phyloP scores from a whole-genome alignment of 1,284 basidiomycete genomes.

The Taiwanofungus camphoratus region DNA sequence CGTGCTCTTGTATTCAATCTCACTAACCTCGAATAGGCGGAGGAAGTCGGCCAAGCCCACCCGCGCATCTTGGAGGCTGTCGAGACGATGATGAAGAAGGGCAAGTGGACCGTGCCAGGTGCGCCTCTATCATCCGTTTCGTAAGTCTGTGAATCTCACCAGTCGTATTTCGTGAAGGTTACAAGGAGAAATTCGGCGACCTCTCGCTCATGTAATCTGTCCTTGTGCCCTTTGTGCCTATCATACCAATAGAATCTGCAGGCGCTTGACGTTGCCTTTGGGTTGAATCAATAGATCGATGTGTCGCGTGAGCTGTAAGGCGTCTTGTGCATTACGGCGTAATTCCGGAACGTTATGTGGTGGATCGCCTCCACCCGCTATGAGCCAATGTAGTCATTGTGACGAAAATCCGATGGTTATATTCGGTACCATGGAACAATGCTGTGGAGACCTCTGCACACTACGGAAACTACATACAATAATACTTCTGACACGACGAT shows the following conservation, averaged over 20 bases:
- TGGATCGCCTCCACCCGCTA: too few species aligned
- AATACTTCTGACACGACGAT: not conserved
- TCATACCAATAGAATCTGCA: constrained; percentile 18
- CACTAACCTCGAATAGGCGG: constrained; percentile 43
- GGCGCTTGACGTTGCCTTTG: constrained; percentile 16
- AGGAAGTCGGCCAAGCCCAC: constrained; percentile 90
- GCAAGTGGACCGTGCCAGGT: constrained; percentile 97
- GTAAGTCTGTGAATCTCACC: constrained; percentile 6
- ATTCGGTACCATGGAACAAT: too few species aligned
- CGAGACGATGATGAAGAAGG: constrained; percentile 97
- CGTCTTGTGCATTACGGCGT: too few species aligned
- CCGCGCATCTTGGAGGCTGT: constrained; percentile 91
- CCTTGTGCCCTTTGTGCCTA: constrained; percentile 2
- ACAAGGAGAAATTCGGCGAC: constrained; percentile 93
- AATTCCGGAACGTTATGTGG: too few species aligned
- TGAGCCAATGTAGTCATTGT: too few species aligned
- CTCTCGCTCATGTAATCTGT: constrained; percentile 76
- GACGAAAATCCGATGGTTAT: too few species aligned
- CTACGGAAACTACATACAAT: not conserved
- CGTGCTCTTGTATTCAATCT: not conserved
- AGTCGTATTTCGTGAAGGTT: constrained; percentile 42
- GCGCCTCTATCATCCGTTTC: constrained; percentile 23
- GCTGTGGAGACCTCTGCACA: not conserved
- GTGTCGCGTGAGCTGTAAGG: too few species aligned
- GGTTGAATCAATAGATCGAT: too few species aligned